Evolutionary conservation across 306 rosid species (phyloP).

Genomic region (Cucurbita pepo): DNA sequence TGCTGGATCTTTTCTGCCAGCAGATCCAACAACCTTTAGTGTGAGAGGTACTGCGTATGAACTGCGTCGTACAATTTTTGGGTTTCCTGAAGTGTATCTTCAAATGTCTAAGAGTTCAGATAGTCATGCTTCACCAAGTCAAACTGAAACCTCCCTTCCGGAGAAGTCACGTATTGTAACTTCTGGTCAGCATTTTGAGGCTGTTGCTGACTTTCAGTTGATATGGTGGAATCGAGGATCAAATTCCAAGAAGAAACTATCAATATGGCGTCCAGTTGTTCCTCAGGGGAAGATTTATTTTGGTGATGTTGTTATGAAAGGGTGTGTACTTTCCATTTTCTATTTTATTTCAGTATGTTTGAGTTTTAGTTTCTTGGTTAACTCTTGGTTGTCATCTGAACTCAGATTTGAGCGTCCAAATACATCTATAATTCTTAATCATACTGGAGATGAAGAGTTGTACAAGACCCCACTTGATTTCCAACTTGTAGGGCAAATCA

Average conservation of each 20-base stretch:
- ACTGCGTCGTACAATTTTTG: constrained; percentile 56
- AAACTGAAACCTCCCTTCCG: constrained; percentile 18
- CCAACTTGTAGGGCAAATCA: constrained; percentile 69
- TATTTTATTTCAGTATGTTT: constrained; percentile 9
- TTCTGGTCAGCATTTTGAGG: constrained; percentile 49
- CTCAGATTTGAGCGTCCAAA: constrained; percentile 89
- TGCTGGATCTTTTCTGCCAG: constrained; percentile 86
- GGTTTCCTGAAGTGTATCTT: constrained; percentile 34
- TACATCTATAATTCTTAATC: constrained; percentile 66
- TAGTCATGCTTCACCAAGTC: constrained; percentile 23
- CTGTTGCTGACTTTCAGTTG: constrained; percentile 70
- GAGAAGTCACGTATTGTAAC: constrained; percentile 29
- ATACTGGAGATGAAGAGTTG: constrained; percentile 47
- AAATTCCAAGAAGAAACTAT: constrained; percentile 52
- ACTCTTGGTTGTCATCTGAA: constrained; percentile 5
- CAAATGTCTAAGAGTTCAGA: constrained; percentile 19
- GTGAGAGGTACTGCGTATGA: constrained; percentile 57
- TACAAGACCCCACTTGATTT: constrained; percentile 63
- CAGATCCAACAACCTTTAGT: constrained; percentile 32
- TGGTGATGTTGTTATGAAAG: constrained; percentile 75
- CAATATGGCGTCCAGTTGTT: constrained; percentile 90
- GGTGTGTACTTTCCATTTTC: constrained; percentile 28
- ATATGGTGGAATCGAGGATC: constrained; percentile 89
- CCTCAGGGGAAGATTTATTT: constrained; percentile 71
- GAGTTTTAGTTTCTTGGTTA: constrained; percentile 2